These are phyloP conservation scores for Helminthosporium solani DNA, from an alignment of 2,329 filamentous ascomycete species.

Conservation along the genomic window DNA sequence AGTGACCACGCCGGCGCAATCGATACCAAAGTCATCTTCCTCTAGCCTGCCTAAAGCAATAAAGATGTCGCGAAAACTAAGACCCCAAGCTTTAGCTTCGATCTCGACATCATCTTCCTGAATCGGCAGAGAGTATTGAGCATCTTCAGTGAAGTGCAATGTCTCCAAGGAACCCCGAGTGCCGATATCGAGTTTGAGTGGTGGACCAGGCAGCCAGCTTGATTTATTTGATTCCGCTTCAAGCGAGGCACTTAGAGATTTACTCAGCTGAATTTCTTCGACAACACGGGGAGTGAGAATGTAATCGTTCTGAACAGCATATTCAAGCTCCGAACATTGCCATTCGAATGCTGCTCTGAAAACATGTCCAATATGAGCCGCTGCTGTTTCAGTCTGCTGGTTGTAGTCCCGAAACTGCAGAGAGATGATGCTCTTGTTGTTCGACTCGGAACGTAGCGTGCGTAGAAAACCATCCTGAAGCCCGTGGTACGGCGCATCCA, in stretches of 20 bases:
- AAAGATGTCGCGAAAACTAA: constrained; percentile 17
- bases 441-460: constrained; percentile 7
- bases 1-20: constrained; percentile 7
- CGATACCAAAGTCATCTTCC: constrained; percentile 7
- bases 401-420: too few species aligned
- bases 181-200: constrained; percentile 14
- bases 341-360: constrained; percentile 1
- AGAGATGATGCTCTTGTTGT: constrained; percentile 6
- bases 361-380: constrained; percentile 1
- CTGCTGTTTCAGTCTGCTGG: constrained; percentile 3
- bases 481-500: background rate
- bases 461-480: constrained; percentile 9
- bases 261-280: constrained; percentile 2
- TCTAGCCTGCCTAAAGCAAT: constrained; percentile 29
- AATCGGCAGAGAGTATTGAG: constrained; percentile 3
- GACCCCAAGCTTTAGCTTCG: constrained; percentile 6
- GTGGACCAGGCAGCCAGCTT: constrained; percentile 5
- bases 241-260: background rate
- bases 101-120: constrained; percentile 10
- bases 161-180: constrained; percentile 11
- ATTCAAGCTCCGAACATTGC: constrained; percentile 6
- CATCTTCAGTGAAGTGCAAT: constrained; percentile 7
- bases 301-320: constrained; percentile 4
- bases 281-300: constrained; percentile 6
- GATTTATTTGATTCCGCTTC: background rate